phyloP scores from a whole-genome alignment of 345 rosid species.

The Mercurialis annua region DNA sequence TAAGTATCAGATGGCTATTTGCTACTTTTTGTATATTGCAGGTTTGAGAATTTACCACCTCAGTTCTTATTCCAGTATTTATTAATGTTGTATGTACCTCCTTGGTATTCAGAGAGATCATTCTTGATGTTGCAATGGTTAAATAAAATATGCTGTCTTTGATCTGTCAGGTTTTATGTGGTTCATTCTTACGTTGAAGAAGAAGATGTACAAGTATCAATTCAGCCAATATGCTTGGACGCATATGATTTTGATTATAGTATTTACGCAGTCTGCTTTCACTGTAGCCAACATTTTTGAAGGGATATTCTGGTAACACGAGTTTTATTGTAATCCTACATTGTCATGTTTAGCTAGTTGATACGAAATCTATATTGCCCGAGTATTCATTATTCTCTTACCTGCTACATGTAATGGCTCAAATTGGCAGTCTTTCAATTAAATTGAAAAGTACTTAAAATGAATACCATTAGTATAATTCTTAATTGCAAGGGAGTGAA shows the following conservation, averaged over 20 bases:
- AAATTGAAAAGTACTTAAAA: background rate
- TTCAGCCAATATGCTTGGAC: conserved; percentile 99
- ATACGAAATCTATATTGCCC: background rate
- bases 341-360: background rate
- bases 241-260: conserved; percentile 91
- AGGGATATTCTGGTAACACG: conserved; percentile 89
- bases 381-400: background rate
- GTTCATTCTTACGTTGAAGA: conserved; percentile 91
- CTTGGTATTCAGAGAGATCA: background rate
- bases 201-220: conserved; percentile 98
- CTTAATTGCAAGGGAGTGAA: no score
- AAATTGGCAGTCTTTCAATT: background rate
- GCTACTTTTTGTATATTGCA: conserved; percentile 31
- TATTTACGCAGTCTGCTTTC: conserved; percentile 86
- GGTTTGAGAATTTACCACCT: conserved; percentile 1
- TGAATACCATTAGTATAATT: background rate
- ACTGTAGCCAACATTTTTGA: conserved; percentile 95
- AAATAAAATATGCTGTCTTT: background rate
- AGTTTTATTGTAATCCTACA: background rate
- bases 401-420: background rate
- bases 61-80: background rate
- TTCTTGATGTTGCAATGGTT: background rate
- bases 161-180: conserved; percentile 74
- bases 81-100: background rate
- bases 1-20: conserved; percentile 28